Conservation (phyloP, 345 rosid species). For the Microcos paniculata region DNA sequence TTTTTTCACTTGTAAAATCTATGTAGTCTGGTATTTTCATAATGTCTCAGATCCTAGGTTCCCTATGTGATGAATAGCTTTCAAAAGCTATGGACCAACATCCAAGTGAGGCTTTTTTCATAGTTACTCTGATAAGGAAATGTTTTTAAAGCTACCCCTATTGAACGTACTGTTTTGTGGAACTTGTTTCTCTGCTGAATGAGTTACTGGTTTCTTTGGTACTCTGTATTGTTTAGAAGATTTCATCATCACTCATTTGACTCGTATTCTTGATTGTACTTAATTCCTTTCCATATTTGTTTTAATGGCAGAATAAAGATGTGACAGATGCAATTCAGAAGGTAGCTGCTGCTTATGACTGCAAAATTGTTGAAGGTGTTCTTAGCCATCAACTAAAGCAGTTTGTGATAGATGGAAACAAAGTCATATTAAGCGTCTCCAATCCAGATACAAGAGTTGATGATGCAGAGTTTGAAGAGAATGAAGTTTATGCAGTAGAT, state of each 20-base stretch:
- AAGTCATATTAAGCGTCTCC: conserved; percentile 65
- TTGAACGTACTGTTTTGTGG: background rate
- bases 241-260: background rate
- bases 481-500: conserved; percentile 86
- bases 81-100: conserved; percentile 33
- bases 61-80: conserved; percentile 32
- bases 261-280: background rate
- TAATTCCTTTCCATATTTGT: background rate
- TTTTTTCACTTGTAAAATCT: background rate
- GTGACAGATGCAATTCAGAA: conserved; percentile 97
- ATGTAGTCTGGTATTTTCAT: background rate
- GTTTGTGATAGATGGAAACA: conserved; percentile 84
- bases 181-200: background rate
- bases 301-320: conserved; percentile 74
- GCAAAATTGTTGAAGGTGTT: conserved; percentile 97
- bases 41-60: background rate
- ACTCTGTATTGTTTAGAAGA: background rate
- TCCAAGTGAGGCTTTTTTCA: conserved; percentile 48
- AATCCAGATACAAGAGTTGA: conserved; percentile 90
- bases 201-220: background rate
- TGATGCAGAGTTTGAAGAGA: conserved; percentile 93
- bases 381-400: conserved; percentile 95
- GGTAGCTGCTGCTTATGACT: conserved; percentile 93
- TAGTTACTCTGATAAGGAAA: conserved; percentile 43
- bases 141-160: background rate